Conservation (phyloP, 345 rosid genomes). For the Arabidopsis arenosa region DNA sequence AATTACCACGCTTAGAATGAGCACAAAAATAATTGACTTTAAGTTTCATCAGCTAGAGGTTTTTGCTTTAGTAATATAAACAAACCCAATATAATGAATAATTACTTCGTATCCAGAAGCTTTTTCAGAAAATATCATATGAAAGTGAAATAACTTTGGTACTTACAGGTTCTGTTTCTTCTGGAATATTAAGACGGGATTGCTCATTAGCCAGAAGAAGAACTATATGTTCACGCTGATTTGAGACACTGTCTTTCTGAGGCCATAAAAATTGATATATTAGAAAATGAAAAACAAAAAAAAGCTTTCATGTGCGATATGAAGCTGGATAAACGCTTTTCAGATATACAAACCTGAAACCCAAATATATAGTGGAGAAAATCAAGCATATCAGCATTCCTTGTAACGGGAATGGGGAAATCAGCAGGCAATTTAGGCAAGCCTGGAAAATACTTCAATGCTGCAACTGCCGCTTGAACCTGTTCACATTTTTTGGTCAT, state of each 20-base stretch:
- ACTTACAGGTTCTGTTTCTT: slow-evolving; percentile 77
- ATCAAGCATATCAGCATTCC: slow-evolving; percentile 83
- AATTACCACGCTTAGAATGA: slow-evolving; percentile 25
- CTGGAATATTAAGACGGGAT: slow-evolving; percentile 76
- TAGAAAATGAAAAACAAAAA: slow-evolving; percentile 12
- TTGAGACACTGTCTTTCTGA: slow-evolving; percentile 93
- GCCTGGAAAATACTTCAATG: slow-evolving; percentile 67
- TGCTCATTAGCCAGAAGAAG: slow-evolving; percentile 95
- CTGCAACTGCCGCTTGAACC: slow-evolving; percentile 86
- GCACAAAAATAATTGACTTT: slow-evolving; percentile 9
- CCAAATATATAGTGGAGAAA: slow-evolving; percentile 90
- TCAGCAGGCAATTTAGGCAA: slow-evolving; percentile 77
- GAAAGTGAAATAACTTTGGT: slow-evolving; percentile 18
- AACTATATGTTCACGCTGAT: slow-evolving; percentile 94
- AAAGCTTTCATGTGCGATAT: slow-evolving; percentile 1
- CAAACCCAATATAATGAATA: slow-evolving; percentile 1
- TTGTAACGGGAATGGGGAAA: slow-evolving; percentile 68
- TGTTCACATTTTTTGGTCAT: slow-evolving; percentile 40
- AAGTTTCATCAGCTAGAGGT: slow-evolving; percentile 4
- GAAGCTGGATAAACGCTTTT: slow-evolving; percentile 17
- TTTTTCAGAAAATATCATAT: slow-evolving; percentile 4
- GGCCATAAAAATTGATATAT: slow-evolving; percentile 34
- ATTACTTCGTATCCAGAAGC: slow-evolving; percentile 4
- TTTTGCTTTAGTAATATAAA: neutral
- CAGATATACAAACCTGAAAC: slow-evolving; percentile 76